phyloP scores from a whole-genome alignment of 495 filamentous ascomycete species.

The Penicillium steckii region DNA sequence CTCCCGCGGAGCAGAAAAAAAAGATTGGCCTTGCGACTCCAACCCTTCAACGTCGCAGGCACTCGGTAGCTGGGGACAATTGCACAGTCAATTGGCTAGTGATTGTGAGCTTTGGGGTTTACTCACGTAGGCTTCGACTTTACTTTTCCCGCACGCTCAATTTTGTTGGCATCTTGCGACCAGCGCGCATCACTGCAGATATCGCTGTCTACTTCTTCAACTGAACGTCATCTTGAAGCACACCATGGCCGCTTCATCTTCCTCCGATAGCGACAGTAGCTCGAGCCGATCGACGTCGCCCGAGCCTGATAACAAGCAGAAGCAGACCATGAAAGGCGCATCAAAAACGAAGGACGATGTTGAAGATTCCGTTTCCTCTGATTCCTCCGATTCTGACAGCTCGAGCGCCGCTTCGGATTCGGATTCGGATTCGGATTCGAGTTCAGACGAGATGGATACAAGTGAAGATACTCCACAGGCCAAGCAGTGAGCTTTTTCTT shows the following conservation, averaged over 20 bases:
- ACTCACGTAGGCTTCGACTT: not conserved
- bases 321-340: constrained; percentile 27
- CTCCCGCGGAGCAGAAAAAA: constrained; percentile 47
- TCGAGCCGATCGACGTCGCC: constrained; percentile 34
- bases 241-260: constrained; percentile 30
- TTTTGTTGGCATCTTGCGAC: not conserved
- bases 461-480: constrained; percentile 19
- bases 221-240: constrained; percentile 4
- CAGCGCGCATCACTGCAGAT: constrained; percentile 3
- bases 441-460: constrained; percentile 36
- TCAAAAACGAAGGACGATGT: constrained; percentile 29
- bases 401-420: constrained; percentile 18
- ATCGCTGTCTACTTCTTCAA: not conserved
- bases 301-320: constrained; percentile 26
- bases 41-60: constrained; percentile 12
- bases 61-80: constrained; percentile 3
- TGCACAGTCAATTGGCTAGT: not conserved
- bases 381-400: constrained; percentile 1
- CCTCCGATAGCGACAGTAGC: constrained; percentile 30
- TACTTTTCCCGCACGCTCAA: not conserved
- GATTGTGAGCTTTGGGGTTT: not conserved
- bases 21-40: constrained; percentile 30
- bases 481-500: constrained; percentile 23
- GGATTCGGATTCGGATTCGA: constrained; percentile 28
- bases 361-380: constrained; percentile 26